phyloP scores from a whole-genome alignment of 2,329 filamentous ascomycete species.

The Akanthomyces uredinophilus region DNA sequence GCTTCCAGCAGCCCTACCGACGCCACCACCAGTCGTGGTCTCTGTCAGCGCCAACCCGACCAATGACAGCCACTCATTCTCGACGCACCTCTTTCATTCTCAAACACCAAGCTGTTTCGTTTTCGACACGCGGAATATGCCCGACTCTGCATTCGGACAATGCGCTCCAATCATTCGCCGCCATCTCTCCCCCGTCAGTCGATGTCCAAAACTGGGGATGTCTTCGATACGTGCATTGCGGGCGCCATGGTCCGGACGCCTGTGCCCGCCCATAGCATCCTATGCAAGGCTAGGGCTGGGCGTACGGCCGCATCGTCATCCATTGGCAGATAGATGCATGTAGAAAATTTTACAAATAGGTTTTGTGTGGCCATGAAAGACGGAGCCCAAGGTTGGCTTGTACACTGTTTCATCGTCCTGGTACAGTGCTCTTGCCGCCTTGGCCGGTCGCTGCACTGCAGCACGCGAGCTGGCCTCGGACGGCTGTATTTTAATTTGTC shows the following conservation, averaged over 20 bases:
- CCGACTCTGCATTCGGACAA: not conserved
- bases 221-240: not conserved
- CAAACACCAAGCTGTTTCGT: constrained; percentile 11
- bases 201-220: not conserved
- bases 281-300: not conserved
- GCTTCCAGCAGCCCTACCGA: not conserved
- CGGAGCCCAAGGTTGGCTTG: not conserved
- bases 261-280: not conserved
- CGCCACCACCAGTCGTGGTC: not conserved
- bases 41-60: not conserved
- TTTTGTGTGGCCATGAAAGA: not conserved
- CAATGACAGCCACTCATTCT: constrained; percentile 2
- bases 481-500: not conserved
- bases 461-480: not conserved
- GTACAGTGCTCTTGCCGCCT: constrained; percentile 3
- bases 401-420: constrained; percentile 2
- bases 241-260: not conserved
- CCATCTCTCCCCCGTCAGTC: not conserved
- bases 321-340: not conserved
- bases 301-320: not conserved
- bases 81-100: not conserved
- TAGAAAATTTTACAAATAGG: not conserved
- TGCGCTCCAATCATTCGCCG: not conserved
- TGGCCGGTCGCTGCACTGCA: not conserved
- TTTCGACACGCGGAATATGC: not conserved